A percentile compares a stretch with the other conserved stretches of the same genome.
phyloP scores from a whole-genome alignment of 2,329 filamentous ascomycete species.

The Hymenoscyphus linearis region DNA sequence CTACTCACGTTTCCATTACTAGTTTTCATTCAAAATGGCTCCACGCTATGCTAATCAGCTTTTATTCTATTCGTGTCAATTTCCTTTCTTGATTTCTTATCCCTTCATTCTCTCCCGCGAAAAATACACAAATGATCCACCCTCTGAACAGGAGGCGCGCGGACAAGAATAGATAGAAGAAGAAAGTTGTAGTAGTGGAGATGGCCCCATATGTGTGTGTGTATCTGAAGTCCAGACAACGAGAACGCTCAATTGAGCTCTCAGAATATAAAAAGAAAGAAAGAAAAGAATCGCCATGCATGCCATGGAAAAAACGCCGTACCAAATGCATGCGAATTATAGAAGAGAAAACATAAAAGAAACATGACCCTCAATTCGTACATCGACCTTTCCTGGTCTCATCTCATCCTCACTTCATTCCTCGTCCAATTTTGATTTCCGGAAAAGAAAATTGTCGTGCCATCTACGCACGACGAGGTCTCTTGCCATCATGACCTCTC shows the following conservation, averaged over 20 bases:
- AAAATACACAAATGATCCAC: not conserved
- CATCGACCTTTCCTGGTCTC: not conserved
- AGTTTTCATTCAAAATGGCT: not conserved
- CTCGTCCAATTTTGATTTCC: not conserved
- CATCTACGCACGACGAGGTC: constrained; percentile 21
- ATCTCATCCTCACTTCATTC: not conserved
- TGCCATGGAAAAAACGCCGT: not conserved
- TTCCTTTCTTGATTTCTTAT: too few species aligned
- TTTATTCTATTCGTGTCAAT: not conserved
- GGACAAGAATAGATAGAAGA: not conserved
- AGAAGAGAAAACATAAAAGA: not conserved
- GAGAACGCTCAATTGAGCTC: not conserved
- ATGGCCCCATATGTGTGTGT: not conserved
- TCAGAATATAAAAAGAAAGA: not conserved
- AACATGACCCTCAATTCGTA: not conserved
- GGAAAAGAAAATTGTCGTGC: not conserved
- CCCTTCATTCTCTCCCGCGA: not conserved
- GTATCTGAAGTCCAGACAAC: too few species aligned
- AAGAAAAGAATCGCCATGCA: too few species aligned
- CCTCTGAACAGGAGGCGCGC: not conserved
- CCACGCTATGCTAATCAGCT: not conserved
- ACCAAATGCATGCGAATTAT: constrained; percentile 1
- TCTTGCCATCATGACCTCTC: constrained; percentile 31
- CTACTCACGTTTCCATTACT: too few species aligned
- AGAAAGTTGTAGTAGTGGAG: not conserved